Evolutionary conservation across 1,284 basidiomycete genomes (phyloP).

Genomic region (Microbotryomycetes sp.): DNA sequence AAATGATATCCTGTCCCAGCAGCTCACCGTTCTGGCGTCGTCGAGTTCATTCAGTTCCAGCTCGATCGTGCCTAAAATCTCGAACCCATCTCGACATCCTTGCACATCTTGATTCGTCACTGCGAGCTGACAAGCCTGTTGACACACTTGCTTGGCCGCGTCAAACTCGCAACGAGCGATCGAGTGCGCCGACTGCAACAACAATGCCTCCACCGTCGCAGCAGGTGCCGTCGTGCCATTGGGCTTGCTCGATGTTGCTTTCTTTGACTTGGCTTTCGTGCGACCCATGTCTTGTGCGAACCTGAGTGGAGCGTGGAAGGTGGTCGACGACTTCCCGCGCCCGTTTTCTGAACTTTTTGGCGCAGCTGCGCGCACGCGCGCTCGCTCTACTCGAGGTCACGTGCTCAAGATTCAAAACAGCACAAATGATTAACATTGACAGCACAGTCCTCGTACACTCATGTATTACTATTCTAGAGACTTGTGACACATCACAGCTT

Average conservation of each 20-base stretch:
- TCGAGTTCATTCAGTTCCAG: constrained; percentile 60
- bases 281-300: constrained; percentile 39
- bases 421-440: too few species aligned
- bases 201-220: constrained; percentile 49
- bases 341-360: too few species aligned
- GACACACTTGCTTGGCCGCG: constrained; percentile 65
- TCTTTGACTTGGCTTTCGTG: constrained; percentile 34
- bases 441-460: too few species aligned
- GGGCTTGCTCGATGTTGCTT: constrained; percentile 38
- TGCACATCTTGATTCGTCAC: constrained; percentile 53
- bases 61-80: constrained; percentile 43
- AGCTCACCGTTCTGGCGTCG: constrained; percentile 66
- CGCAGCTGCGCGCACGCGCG: too few species aligned
- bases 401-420: too few species aligned
- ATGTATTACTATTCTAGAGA: too few species aligned
- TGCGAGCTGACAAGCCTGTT: constrained; percentile 60
- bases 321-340: too few species aligned
- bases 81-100: constrained; percentile 29
- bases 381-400: too few species aligned
- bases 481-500: constrained; percentile 28
- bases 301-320: too few species aligned
- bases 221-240: not conserved
- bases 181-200: constrained; percentile 67
- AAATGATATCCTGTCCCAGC: constrained; percentile 53
- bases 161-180: constrained; percentile 78